Percentiles rank a stretch among this genome's conserved stretches.
These are phyloP conservation scores for Bauhinia variegata DNA, from an alignment of 306 rosid species.

Conservation along the genomic window DNA sequence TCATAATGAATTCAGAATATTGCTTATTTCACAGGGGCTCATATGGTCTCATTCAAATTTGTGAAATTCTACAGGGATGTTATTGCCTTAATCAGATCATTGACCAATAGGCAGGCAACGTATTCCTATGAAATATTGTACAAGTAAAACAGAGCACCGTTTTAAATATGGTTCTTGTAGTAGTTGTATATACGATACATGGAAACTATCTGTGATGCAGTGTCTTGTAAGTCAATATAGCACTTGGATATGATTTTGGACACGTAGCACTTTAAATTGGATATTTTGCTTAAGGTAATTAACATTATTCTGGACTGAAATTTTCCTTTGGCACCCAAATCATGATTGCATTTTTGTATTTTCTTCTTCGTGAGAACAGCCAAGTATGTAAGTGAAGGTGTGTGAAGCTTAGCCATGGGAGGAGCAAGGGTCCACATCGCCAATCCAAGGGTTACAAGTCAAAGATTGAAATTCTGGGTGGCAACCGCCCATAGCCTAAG, in stretches of 20 bases:
- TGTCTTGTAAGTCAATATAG: slow-evolving; percentile 41
- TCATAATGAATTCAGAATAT: slow-evolving; percentile 15
- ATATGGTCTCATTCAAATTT: too few species aligned
- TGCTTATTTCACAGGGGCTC: background rate
- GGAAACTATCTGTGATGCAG: slow-evolving; percentile 7
- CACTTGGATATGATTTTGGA: slow-evolving; percentile 7
- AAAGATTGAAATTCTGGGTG: slow-evolving; percentile 45
- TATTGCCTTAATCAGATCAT: background rate
- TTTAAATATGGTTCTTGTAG: too few species aligned
- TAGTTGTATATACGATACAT: background rate
- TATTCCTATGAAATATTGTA: background rate
- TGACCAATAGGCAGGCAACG: slow-evolving; percentile 9
- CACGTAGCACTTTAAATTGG: too few species aligned
- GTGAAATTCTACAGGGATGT: too few species aligned
- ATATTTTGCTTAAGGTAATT: too few species aligned
- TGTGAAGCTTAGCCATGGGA: slow-evolving; percentile 16
- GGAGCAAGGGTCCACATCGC: slow-evolving; percentile 38
- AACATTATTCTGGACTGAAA: too few species aligned
- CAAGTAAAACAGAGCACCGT: background rate
- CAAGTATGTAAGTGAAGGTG: slow-evolving; percentile 1
- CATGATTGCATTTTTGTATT: too few species aligned
- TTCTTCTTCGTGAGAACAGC: background rate
- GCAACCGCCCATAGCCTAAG: slow-evolving; percentile 36
- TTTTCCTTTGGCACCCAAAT: too few species aligned
- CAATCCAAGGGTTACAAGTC: slow-evolving; percentile 53